Evolutionary conservation across 495 filamentous ascomycete species (phyloP), one percentile per base, ranked within the genome.

Genomic region (Acidomyces sp.): DNA sequence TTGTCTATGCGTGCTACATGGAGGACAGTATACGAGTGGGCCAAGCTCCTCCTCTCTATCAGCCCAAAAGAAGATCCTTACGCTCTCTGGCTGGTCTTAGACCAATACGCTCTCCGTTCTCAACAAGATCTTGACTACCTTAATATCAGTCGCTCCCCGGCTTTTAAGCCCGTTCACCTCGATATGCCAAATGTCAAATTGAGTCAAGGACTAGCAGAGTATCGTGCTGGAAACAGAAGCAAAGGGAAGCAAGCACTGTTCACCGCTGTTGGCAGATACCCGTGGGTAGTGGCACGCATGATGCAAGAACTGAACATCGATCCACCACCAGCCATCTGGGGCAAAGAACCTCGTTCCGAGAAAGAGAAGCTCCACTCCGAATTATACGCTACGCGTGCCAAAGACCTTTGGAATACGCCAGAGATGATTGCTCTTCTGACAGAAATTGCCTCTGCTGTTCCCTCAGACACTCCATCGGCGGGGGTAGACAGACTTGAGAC

Each of bases 1-100:
- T 67, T 96, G 7, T 69, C 79, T 7, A 78, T 82, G 70, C 85
- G 90, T 51, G 85, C 87, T n/a, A 94, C 87, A 11, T 93, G 82
- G 69, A 71, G 85, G 21, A 96, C 90, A 1, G 82, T 84, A 0
- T 78, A 85, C 33, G 92, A 96, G 59, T 99, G 87, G 85, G 71
- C 79, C 4, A 93, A 92, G 59, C 62, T 96, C 6, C 59, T 93
- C 6, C 64, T 94, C 1, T 72, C 76, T 43, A 59, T 99, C 36
- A 74, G 82, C 49, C 75, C 75, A n/a, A 57, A 64, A 46, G 65
- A 60, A 0, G 90, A 99, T 57, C 87, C 86, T 1, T 94, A 94
- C 51, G 80, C 72, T 42, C 70, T 94, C 42, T 68, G 70, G 30
- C 68, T 90, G 15, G 59, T 80, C 43, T 70, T 94, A 43, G 90